phyloP scores from a whole-genome alignment of 2,329 filamentous ascomycete species.

The Chrysoporthe cubensis region DNA sequence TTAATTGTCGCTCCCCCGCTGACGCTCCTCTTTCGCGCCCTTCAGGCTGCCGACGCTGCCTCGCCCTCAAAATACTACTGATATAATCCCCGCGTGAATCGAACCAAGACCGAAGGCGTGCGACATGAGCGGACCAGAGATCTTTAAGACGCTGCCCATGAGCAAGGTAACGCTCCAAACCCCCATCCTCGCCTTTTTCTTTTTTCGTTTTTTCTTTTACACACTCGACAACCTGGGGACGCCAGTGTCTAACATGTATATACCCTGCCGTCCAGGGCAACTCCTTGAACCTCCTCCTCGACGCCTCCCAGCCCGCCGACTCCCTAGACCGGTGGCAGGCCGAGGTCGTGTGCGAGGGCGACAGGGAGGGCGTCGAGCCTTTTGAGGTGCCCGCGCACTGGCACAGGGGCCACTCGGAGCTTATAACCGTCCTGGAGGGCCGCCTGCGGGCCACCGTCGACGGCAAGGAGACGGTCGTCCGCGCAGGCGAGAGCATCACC shows the following conservation, averaged over 20 bases:
- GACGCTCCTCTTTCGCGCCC: not conserved
- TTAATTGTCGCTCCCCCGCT: no score
- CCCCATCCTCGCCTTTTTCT: no score
- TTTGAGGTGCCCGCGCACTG: constrained; percentile 16
- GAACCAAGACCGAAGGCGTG: not conserved
- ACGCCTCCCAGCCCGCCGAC: not conserved
- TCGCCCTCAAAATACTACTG: not conserved
- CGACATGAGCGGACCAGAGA: constrained; percentile 2
- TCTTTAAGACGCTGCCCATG: constrained; percentile 18
- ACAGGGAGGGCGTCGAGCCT: not conserved
- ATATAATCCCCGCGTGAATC: not conserved
- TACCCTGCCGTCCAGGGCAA: not conserved
- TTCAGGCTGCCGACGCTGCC: not conserved
- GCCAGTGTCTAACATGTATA: no score
- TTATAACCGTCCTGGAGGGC: constrained; percentile 12
- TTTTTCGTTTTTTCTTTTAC: no score
- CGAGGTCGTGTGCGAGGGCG: constrained; percentile 9
- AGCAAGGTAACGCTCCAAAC: constrained; percentile 7
- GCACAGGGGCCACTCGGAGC: constrained; percentile 19
- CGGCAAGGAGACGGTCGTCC: not conserved
- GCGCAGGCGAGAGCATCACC: not conserved
- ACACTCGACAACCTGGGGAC: no score
- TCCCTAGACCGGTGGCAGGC: constrained; percentile 9
- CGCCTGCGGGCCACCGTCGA: constrained; percentile 11
- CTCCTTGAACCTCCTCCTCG: constrained; percentile 9